phyloP scores from a whole-genome alignment of 495 filamentous ascomycete genomes.

The Penicillium crystallinum region DNA sequence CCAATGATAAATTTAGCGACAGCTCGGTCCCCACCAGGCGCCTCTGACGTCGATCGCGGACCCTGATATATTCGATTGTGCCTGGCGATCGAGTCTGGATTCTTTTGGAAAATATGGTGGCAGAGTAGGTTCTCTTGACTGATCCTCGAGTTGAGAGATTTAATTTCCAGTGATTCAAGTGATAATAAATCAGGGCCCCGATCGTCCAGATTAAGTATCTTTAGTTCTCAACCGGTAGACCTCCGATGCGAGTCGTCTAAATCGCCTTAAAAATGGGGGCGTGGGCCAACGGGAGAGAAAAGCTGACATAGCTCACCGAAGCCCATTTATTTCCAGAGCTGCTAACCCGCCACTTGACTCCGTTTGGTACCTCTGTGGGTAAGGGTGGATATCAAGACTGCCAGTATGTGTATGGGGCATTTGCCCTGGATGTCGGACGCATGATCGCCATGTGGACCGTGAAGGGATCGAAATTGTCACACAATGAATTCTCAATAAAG shows the following conservation, averaged over 20 bases:
- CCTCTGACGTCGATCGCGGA: constrained; percentile 22
- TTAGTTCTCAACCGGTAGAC: neutral
- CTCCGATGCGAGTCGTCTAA: neutral
- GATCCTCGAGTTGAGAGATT: neutral
- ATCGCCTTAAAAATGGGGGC: neutral
- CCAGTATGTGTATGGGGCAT: no score
- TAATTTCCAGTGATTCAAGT: no score
- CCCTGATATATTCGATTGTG: constrained; percentile 2
- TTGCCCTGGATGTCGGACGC: neutral
- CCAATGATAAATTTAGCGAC: neutral
- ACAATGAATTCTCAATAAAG: neutral
- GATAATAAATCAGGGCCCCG: neutral
- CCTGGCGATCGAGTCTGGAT: constrained; percentile 24
- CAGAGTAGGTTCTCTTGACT: neutral
- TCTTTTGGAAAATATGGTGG: constrained; percentile 12
- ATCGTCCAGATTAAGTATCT: neutral
- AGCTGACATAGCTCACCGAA: neutral
- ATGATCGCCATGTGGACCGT: neutral
- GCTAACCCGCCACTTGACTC: constrained; percentile 16
- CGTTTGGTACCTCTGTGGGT: constrained; percentile 14
- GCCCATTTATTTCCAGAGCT: constrained; percentile 11
- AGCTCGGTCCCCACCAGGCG: neutral
- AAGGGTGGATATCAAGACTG: neutral
- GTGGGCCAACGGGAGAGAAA: neutral
- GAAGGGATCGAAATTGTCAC: neutral